Conservation (phyloP, 768 basidiomycete genomes). For the Suillus subluteus region DNA sequence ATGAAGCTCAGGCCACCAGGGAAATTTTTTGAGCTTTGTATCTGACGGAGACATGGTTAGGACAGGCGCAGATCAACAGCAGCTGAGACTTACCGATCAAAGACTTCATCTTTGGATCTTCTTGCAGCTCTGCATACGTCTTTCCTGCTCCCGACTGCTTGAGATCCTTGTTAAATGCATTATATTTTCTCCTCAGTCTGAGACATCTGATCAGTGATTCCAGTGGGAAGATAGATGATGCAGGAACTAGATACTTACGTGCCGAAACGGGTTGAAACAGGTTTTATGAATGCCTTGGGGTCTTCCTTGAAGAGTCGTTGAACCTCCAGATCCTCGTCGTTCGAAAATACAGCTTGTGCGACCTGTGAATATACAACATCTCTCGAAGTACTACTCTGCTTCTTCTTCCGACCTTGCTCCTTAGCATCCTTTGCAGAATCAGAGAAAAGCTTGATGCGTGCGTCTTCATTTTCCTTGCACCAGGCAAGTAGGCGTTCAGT, state of each 20-base stretch:
- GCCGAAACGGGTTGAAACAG: neutral
- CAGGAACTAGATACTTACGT: neutral
- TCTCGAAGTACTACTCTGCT: neutral
- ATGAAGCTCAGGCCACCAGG: constrained; percentile 16
- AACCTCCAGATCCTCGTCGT: neutral
- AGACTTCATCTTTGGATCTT: neutral
- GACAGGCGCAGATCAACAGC: neutral
- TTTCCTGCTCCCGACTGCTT: neutral
- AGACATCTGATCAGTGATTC: neutral
- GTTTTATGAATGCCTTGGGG: neutral
- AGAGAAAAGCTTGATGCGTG: constrained; percentile 3
- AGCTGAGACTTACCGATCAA: constrained; percentile 5
- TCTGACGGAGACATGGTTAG: neutral
- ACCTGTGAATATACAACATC: neutral
- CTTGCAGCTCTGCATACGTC: neutral
- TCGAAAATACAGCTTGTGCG: neutral
- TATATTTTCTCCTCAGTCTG: constrained; percentile 4
- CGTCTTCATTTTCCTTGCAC: constrained; percentile 7
- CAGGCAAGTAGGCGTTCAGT: neutral
- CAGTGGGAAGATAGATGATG: neutral
- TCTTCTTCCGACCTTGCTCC: constrained; percentile 3
- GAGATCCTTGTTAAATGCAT: neutral
- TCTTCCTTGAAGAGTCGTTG: neutral
- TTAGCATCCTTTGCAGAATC: constrained; percentile 5
- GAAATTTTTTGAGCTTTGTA: constrained; percentile 10